Evolutionary conservation across 805 yeast genomes (phyloP).

Genomic region (Saturnispora sekii): DNA sequence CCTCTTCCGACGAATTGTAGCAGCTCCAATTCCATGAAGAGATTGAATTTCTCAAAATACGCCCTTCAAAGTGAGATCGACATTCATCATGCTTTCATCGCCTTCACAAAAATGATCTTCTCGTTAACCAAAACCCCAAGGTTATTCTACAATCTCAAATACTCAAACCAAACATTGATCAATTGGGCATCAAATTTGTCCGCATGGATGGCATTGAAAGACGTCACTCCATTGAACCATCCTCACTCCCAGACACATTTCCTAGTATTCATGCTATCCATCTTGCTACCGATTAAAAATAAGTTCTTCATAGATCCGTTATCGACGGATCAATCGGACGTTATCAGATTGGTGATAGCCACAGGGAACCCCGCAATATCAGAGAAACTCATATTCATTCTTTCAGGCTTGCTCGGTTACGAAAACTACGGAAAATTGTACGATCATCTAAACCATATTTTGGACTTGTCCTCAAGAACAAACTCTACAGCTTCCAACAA

Average conservation of each 20-base stretch:
- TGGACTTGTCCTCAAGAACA: constrained; percentile 2
- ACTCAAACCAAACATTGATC: constrained; percentile 30
- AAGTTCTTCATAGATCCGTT: constrained; percentile 30
- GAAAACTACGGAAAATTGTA: constrained; percentile 16
- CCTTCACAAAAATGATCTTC: constrained; percentile 30
- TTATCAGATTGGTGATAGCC: constrained; percentile 38
- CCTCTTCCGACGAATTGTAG: background rate
- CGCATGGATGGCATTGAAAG: constrained; percentile 48
- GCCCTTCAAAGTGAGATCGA: constrained; percentile 37
- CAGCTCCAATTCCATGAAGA: constrained; percentile 15
- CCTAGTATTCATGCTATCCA: constrained; percentile 37
- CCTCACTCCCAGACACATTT: constrained; percentile 19
- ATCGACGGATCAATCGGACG: constrained; percentile 9
- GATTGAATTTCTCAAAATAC: constrained; percentile 27
- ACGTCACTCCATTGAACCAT: constrained; percentile 21
- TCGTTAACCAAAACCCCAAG: constrained; percentile 38
- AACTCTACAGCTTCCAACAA: background rate
- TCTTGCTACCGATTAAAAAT: constrained; percentile 33
- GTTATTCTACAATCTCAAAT: constrained; percentile 33
- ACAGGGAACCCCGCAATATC: constrained; percentile 51
- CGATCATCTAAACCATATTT: constrained; percentile 8
- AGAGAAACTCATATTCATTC: constrained; percentile 41
- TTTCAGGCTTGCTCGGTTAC: constrained; percentile 41
- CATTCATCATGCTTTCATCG: constrained; percentile 29
- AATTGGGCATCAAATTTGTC: constrained; percentile 45